Evolutionary conservation across 495 filamentous ascomycete species (phyloP), one percentile per base, ranked within the genome.

Genomic region (Collariella sp.): DNA sequence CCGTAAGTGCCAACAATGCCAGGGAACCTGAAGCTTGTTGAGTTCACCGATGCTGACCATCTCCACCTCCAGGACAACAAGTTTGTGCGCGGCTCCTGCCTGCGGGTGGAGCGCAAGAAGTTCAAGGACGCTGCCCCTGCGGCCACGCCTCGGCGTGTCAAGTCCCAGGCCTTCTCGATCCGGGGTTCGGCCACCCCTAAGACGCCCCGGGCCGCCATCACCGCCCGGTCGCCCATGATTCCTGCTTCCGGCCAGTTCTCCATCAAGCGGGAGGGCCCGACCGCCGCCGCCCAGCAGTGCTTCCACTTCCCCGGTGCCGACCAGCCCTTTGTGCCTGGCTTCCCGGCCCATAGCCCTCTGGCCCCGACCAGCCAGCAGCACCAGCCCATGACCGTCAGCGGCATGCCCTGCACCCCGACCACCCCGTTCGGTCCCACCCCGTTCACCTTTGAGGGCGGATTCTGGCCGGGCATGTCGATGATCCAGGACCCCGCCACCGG

Each of bases 41-140:
- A 23, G 35, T 46, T 39, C 20, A 23, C 23, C 15, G 34, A 23
- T 44, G 50, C 61, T 61, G 38, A 60, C 50, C 16, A 35, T 24
- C 29, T 11, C 10, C 31, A 23, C 29, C 40, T 38, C 35, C 22
- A 54, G 44, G 55, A 54, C n/a, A 35, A 33, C 38, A 40, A 9
- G 1, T 11, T 15, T 3, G 24, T 57, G 34, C 54, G 60, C 19
- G 62, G 53, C 16, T 29, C 33, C 13, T 3, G 7, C 0, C 5
- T 63, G 7, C 55, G 51, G 20, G 56, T 64, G 11, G 51, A 62
- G 50, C 52, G 57, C n/a, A 62, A 62, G 57, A 11, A 44, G 12
- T 44, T 50, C 19, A 54, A 55, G 29, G 20, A 42, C 11, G 15
- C n/a, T 6, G 13, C n/a, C n/a, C n/a, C n/a, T n/a, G n/a, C n/a